A percentile compares a stretch with the other conserved stretches of the same genome.
phyloP scores from a whole-genome alignment of 305 asterid genomes.

The Fraxinus xanthoxyloides region DNA sequence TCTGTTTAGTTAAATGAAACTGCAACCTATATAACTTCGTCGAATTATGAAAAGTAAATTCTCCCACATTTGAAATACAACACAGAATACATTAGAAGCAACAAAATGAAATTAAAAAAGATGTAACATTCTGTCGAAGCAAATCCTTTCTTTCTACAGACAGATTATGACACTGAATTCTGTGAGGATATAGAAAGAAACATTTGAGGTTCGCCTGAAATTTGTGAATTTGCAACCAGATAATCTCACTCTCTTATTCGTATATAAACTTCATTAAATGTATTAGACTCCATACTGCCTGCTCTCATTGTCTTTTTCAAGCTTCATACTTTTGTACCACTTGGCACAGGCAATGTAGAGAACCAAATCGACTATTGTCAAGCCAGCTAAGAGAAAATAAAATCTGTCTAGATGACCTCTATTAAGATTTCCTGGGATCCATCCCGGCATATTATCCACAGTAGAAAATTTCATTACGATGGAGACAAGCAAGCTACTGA shows the following conservation, averaged over 20 bases:
- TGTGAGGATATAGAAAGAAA: background rate
- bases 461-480: slow-evolving; percentile 42
- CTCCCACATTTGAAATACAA: background rate
- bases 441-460: slow-evolving; percentile 41
- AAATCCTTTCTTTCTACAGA: background rate
- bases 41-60: background rate
- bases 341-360: slow-evolving; percentile 42
- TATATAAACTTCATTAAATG: background rate
- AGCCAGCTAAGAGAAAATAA: slow-evolving; percentile 49
- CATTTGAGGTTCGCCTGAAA: background rate
- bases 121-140: background rate
- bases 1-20: background rate
- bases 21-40: background rate
- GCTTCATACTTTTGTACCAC: slow-evolving; percentile 45
- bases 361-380: slow-evolving; percentile 38
- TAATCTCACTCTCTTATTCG: background rate
- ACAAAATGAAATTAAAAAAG: background rate
- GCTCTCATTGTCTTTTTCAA: slow-evolving; percentile 22
- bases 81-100: background rate
- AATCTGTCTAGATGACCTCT: slow-evolving; percentile 45
- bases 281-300: slow-evolving; percentile 28
- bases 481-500: slow-evolving; percentile 44
- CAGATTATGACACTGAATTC: background rate
- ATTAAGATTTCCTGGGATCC: slow-evolving; percentile 54
- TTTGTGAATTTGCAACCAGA: background rate